Percentiles rank a stretch among this genome's conserved stretches.
Evolutionary conservation across 208 protist species (phyloP).

Genomic region (Spongospora subterranea): DNA sequence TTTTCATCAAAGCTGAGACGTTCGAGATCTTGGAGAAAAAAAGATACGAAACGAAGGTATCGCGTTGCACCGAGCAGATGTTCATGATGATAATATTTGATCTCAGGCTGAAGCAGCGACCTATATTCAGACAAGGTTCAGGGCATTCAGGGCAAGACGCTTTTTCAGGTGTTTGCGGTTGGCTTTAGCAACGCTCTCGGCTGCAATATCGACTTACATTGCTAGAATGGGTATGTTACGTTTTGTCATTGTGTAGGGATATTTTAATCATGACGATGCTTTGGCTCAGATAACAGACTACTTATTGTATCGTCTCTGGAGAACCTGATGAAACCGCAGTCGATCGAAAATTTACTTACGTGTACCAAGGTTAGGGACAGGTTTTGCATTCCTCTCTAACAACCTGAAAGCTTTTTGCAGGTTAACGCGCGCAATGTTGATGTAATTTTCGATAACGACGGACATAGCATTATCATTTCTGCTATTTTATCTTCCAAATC

Average conservation of each 20-base stretch:
- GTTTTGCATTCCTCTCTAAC: no score
- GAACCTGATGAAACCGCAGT: neutral
- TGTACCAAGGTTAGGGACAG: no score
- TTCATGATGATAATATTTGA: neutral
- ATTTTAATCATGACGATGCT: neutral
- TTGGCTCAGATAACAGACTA: neutral
- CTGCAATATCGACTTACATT: neutral
- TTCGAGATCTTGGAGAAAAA: neutral
- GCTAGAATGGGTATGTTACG: neutral
- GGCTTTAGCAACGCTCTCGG: neutral
- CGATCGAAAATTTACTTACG: neutral
- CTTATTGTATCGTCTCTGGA: neutral
- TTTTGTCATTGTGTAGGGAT: neutral
- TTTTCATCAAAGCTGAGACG: constrained; percentile 37
- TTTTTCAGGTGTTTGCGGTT: neutral
- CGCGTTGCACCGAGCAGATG: neutral
- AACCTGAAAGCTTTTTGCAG: no score
- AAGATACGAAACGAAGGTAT: constrained; percentile 10
- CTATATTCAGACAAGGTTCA: neutral
- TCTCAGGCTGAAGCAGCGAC: neutral
- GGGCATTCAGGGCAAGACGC: neutral
- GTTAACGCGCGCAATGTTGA: neutral
- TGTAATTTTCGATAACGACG: neutral
- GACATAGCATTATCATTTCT: neutral
- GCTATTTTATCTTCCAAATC: neutral